Evolutionary conservation across 805 yeast genomes (phyloP), one percentile per base, ranked within the genome.

Genomic region (Priceomyces haplophilus): DNA sequence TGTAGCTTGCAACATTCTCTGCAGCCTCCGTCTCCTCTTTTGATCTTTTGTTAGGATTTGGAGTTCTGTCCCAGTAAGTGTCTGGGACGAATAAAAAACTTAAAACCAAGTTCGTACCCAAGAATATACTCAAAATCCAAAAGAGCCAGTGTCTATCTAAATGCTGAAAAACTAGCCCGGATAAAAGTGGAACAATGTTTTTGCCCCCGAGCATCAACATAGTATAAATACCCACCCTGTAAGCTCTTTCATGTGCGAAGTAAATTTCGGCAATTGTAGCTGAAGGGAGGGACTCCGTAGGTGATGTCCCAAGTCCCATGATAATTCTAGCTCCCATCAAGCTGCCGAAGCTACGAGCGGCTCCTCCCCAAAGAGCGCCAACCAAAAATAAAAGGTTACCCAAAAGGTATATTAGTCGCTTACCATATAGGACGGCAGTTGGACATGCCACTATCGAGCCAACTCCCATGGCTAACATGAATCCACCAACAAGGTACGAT

Each of bases 221-320:
- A 4, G 83, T 79, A 55, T 79, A 79, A 34, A 79, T 62, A 2
- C 83, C 84, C 1, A 78, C 61, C 41, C 83, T 67, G 53, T 78
- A 79, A 3, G 83, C 83, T 43, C 83, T 67, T 54, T 79, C 83
- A 50, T 79, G 83, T 34, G 78, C 74, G 51, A 77, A 79, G 49
- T 72, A 79, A 38, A 80, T 76, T 52, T 80, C 85, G 4, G 83
- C 81, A 38, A 80, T 74, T 1, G 83, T 76, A 3, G 84, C 73
- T 2, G 78, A 68, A 1, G 84, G 83, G 41, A 80, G 62, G 2
- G 82, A 75, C 58, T 80, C 85, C 10, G 79, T 72, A 3, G 84
- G 82, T 3, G 82, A 70, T 32, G 78, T 75, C 3, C 85, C 85
- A 41, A 80, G 56, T n/a, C 83, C 85, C 53, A 72, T 69, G 13